Evolutionary conservation across 2,329 filamentous ascomycete species (phyloP).

Genomic region (Aspergillus jensenii): DNA sequence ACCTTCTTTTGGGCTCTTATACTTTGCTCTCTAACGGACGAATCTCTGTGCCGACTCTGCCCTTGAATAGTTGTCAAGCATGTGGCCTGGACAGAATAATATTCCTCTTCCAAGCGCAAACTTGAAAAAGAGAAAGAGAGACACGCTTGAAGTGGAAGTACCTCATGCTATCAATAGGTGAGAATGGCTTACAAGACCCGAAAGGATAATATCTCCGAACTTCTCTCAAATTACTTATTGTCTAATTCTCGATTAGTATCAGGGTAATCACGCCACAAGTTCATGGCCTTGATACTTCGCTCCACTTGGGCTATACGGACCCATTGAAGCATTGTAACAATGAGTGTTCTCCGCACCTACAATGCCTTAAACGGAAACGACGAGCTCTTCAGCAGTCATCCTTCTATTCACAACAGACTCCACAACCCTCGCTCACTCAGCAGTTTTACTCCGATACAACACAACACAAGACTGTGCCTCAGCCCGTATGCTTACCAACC

Average conservation of each 20-base stretch:
- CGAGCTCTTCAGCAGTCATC: slow-evolving; percentile 19
- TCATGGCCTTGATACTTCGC: slow-evolving; percentile 16
- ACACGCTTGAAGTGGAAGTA: slow-evolving; percentile 14
- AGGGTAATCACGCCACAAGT: slow-evolving; percentile 16
- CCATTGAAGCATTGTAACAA: slow-evolving; percentile 8
- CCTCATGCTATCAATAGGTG: slow-evolving; percentile 17
- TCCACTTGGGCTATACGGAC: slow-evolving; percentile 14
- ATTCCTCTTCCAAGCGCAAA: slow-evolving; percentile 5
- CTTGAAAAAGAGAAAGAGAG: slow-evolving; percentile 29
- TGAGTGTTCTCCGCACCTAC: slow-evolving; percentile 11
- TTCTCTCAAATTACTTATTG: not conserved
- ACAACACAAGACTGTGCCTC: slow-evolving; percentile 5
- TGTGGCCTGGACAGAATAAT: slow-evolving; percentile 11
- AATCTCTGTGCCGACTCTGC: not conserved
- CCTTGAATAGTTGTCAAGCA: slow-evolving; percentile 8
- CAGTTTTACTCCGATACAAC: not conserved
- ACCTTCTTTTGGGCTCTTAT: not conserved
- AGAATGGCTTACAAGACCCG: not conserved
- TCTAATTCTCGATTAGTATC: not conserved
- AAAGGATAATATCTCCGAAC: not conserved
- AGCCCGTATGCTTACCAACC: slow-evolving; percentile 6
- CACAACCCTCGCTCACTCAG: slow-evolving; percentile 2
- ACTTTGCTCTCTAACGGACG: not conserved
- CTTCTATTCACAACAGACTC: slow-evolving; percentile 13
- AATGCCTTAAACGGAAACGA: slow-evolving; percentile 17